Evolutionary conservation across 306 rosid species (phyloP).

Genomic region (Prunus salicina): DNA sequence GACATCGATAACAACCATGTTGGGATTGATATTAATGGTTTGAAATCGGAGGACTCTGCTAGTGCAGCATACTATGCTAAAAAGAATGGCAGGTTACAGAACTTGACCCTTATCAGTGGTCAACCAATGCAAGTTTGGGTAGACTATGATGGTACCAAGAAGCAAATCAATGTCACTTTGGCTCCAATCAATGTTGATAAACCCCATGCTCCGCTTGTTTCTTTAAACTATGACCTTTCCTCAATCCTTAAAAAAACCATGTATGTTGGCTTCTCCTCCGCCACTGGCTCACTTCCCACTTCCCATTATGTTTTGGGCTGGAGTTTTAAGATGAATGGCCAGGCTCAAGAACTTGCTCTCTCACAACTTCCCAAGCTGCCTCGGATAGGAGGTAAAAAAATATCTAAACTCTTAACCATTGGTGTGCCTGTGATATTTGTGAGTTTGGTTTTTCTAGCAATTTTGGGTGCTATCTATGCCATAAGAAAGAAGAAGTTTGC

Average conservation of each 20-base stretch:
- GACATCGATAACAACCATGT: conserved; percentile 24
- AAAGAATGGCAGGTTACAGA: not conserved
- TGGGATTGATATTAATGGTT: conserved; percentile 19
- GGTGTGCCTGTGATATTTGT: not conserved
- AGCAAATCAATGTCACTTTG: not conserved
- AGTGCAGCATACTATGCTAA: not conserved
- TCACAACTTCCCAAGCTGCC: conserved; percentile 3
- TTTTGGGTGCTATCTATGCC: not conserved
- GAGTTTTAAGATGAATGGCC: conserved; percentile 24
- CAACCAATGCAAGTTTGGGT: conserved; percentile 12
- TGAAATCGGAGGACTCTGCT: not conserved
- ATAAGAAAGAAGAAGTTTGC: conserved; percentile 23
- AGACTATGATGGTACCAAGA: conserved; percentile 5
- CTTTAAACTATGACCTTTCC: too few species aligned
- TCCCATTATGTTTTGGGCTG: conserved; percentile 13
- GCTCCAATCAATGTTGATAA: too few species aligned
- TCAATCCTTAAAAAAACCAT: not conserved
- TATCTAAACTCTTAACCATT: not conserved
- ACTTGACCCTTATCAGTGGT: conserved; percentile 1
- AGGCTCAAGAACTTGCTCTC: conserved; percentile 6
- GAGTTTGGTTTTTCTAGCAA: not conserved
- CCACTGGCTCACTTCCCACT: not conserved
- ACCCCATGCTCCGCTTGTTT: too few species aligned
- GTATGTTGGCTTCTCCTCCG: conserved; percentile 19
- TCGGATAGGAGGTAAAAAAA: not conserved